A percentile compares a stretch with the other conserved stretches of the same genome.
phyloP scores from a whole-genome alignment of 1,139 yeast species.

The Zhuliangozyma parablackwelliae region DNA sequence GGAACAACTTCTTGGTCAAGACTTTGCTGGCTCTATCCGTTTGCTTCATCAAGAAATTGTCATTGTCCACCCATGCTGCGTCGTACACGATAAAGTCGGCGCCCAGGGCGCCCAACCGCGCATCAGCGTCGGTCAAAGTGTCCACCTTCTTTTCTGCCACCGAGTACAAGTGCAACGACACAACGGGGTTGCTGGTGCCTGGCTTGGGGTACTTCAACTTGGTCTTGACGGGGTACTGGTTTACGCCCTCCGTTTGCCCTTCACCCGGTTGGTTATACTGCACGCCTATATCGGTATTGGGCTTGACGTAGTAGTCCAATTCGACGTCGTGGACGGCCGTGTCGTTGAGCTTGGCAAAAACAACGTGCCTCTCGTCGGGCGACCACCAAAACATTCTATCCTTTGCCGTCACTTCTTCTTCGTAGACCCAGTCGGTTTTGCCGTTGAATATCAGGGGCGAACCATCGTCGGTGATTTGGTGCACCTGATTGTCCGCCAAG shows the following conservation, averaged over 20 bases:
- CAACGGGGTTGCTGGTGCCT: conserved; percentile 68
- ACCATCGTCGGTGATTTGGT: conserved; percentile 65
- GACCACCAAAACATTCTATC: conserved; percentile 87
- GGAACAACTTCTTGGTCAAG: conserved; percentile 52
- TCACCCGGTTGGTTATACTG: conserved; percentile 16
- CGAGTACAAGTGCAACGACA: conserved; percentile 41
- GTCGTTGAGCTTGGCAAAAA: conserved; percentile 69
- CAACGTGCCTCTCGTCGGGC: conserved; percentile 59
- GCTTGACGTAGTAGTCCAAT: conserved; percentile 57
- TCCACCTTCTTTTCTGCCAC: conserved; percentile 18
- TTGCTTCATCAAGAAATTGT: conserved; percentile 55
- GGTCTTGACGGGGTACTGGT: conserved; percentile 52
- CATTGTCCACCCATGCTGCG: conserved; percentile 61
- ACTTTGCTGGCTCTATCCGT: conserved; percentile 69
- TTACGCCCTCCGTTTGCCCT: conserved; percentile 17
- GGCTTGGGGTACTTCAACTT: conserved; percentile 83
- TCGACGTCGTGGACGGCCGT: conserved; percentile 61
- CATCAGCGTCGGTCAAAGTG: conserved; percentile 11
- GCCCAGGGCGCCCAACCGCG: conserved; percentile 19
- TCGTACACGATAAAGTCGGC: conserved; percentile 62
- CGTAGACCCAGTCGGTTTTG: conserved; percentile 94
- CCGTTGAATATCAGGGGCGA: conserved; percentile 70
- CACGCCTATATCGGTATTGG: conserved; percentile 26
- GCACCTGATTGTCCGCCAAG: conserved; percentile 18
- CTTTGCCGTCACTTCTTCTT: conserved; percentile 74